Conservation (phyloP, 108 stramenopile species). For the Nitzschia sp. region DNA sequence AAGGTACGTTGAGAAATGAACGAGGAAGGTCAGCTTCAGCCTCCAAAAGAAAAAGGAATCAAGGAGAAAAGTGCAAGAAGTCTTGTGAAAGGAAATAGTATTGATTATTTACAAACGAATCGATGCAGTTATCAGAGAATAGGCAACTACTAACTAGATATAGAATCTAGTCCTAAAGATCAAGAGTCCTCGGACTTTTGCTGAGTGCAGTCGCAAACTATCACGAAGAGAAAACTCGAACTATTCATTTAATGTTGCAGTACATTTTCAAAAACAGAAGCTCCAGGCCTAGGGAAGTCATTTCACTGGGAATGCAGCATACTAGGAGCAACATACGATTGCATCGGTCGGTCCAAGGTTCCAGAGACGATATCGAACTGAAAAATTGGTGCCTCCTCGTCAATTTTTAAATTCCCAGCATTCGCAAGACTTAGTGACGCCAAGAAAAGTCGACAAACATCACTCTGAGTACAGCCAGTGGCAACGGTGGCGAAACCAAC, state of each 20-base stretch:
- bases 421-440: constrained; percentile 94
- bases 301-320: neutral
- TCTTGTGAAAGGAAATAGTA: too few species aligned
- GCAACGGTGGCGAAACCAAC: constrained; percentile 48
- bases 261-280: too few species aligned
- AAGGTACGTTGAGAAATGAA: too few species aligned
- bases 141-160: too few species aligned
- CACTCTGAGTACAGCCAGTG: constrained; percentile 57
- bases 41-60: too few species aligned
- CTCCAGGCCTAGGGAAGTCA: neutral
- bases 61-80: too few species aligned
- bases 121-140: too few species aligned
- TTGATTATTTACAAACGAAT: too few species aligned
- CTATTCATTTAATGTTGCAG: neutral
- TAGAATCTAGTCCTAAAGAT: too few species aligned
- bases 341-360: constrained; percentile 65
- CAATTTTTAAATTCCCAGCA: constrained; percentile 79
- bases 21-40: too few species aligned
- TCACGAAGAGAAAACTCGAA: neutral
- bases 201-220: neutral
- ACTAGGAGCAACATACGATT: constrained; percentile 67
- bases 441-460: constrained; percentile 94
- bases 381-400: constrained; percentile 34
- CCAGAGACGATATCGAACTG: constrained; percentile 72
- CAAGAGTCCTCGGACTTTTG: too few species aligned